These are phyloP conservation scores for Truncatella angustata DNA, from an alignment of 2,329 filamentous ascomycete genomes.

Conservation along the genomic window DNA sequence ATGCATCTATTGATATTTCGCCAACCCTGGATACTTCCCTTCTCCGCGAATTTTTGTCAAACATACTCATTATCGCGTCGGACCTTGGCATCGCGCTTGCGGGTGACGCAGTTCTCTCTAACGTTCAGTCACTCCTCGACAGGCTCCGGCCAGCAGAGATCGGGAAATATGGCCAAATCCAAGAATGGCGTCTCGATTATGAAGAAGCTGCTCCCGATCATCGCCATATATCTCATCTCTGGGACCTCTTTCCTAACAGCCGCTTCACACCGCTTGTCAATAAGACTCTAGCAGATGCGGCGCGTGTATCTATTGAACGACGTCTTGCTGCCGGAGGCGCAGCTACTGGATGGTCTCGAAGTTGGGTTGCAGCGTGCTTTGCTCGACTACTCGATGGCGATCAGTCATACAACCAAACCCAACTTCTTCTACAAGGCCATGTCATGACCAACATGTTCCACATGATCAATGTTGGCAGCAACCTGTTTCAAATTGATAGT, in stretches of 20 bases:
- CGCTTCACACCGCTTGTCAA: slow-evolving; percentile 33
- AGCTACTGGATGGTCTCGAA: slow-evolving; percentile 46
- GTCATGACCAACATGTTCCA: slow-evolving; percentile 8
- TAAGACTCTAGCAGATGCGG: slow-evolving; percentile 16
- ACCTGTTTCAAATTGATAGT: slow-evolving; percentile 47
- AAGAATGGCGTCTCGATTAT: slow-evolving; percentile 11
- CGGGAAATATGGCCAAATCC: slow-evolving; percentile 9
- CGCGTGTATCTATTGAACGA: slow-evolving; percentile 7
- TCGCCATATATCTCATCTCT: slow-evolving; percentile 43
- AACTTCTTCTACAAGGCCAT: not conserved
- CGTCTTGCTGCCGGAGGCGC: slow-evolving; percentile 35
- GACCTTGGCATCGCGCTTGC: slow-evolving; percentile 11
- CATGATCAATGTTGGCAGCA: slow-evolving; percentile 32
- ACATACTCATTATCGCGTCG: slow-evolving; percentile 16
- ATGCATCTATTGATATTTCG: slow-evolving; percentile 21
- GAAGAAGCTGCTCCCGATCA: slow-evolving; percentile 38
- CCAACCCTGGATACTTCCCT: slow-evolving; percentile 38
- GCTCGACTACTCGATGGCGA: slow-evolving; percentile 10
- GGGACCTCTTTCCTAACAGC: slow-evolving; percentile 39
- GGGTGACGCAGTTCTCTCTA: slow-evolving; percentile 1
- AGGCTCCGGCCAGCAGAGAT: slow-evolving; percentile 19
- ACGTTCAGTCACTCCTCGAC: slow-evolving; percentile 13
- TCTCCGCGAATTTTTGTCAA: slow-evolving; percentile 32
- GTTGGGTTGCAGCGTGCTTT: slow-evolving; percentile 41
- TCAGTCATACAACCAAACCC: slow-evolving; percentile 2